phyloP scores from a whole-genome alignment of 805 yeast species.

The Starmerella khaoyaiensis region DNA sequence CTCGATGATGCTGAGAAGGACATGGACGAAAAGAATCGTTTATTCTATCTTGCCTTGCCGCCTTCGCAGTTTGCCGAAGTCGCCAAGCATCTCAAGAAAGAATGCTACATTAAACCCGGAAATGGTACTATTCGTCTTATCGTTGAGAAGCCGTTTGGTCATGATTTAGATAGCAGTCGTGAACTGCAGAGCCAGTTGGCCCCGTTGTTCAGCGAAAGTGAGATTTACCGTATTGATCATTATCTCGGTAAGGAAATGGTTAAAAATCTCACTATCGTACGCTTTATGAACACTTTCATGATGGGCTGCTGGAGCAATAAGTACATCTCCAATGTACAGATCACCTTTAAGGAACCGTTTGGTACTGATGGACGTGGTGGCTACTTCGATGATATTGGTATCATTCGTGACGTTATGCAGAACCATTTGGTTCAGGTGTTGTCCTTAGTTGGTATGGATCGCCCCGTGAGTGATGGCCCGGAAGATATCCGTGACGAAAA shows the following conservation, averaged over 20 bases:
- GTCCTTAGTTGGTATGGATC: slow-evolving; percentile 86
- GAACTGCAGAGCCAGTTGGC: slow-evolving; percentile 63
- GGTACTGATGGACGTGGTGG: slow-evolving; percentile 99
- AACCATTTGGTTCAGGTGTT: slow-evolving; percentile 89
- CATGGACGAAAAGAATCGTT: slow-evolving; percentile 46
- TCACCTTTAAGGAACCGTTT: slow-evolving; percentile 92
- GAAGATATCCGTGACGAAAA: slow-evolving; percentile 94
- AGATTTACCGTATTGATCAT: slow-evolving; percentile 91
- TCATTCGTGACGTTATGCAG: slow-evolving; percentile 96
- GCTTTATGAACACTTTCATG: slow-evolving; percentile 84
- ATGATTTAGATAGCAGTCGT: slow-evolving; percentile 67
- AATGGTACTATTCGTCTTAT: slow-evolving; percentile 68
- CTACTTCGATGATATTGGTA: slow-evolving; percentile 88
- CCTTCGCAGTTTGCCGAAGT: slow-evolving; percentile 82
- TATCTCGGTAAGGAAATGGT: slow-evolving; percentile 97
- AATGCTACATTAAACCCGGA: slow-evolving; percentile 43
- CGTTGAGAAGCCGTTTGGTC: slow-evolving; percentile 96
- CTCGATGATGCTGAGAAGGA: slow-evolving; percentile 50
- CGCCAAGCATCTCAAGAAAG: slow-evolving; percentile 54
- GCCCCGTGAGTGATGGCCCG: slow-evolving; percentile 82
- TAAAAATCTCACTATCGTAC: slow-evolving; percentile 73
- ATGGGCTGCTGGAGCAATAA: slow-evolving; percentile 81
- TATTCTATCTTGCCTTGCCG: slow-evolving; percentile 88
- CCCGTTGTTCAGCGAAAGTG: slow-evolving; percentile 82
- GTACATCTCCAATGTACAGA: slow-evolving; percentile 67